Conservation (phyloP, 202 grass and related monocot genomes). For the Eragrostis tef region DNA sequence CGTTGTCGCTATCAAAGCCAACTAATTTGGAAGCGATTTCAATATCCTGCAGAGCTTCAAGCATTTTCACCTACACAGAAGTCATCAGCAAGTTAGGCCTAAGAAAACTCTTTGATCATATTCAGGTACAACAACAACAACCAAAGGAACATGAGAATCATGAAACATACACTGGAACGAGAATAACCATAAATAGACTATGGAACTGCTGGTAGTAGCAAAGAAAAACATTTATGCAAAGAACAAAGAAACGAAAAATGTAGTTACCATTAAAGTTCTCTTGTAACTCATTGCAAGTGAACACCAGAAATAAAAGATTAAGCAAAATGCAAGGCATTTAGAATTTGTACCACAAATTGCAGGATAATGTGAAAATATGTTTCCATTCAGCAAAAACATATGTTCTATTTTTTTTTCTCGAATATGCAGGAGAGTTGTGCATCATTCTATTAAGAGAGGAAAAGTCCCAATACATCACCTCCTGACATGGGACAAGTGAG, state of each 20-base stretch:
- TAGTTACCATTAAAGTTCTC: background rate
- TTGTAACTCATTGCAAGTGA: background rate
- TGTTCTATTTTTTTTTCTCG: too few species aligned
- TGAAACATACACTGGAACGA: background rate
- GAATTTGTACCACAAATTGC: constrained; percentile 21
- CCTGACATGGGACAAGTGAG: too few species aligned
- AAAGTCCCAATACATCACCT: too few species aligned
- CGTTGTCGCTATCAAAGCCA: constrained; percentile 75
- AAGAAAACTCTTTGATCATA: constrained; percentile 33
- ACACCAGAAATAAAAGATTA: background rate
- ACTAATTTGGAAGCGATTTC: constrained; percentile 97
- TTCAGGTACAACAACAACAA: constrained; percentile 15
- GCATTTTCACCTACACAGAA: constrained; percentile 80
- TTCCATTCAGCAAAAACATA: background rate
- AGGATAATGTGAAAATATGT: background rate
- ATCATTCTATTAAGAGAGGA: too few species aligned
- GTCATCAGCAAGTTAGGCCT: constrained; percentile 18
- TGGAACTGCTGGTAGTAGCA: background rate
- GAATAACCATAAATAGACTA: constrained; percentile 2
- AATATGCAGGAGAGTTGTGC: too few species aligned
- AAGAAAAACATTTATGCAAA: constrained; percentile 19
- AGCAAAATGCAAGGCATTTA: too few species aligned
- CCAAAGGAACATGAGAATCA: constrained; percentile 4
- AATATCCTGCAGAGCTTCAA: constrained; percentile 95
- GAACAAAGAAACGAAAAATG: background rate